Base-by-base conservation (phyloP, 495 filamentous ascomycete species). In the Achaetomiella virescens region DNA sequence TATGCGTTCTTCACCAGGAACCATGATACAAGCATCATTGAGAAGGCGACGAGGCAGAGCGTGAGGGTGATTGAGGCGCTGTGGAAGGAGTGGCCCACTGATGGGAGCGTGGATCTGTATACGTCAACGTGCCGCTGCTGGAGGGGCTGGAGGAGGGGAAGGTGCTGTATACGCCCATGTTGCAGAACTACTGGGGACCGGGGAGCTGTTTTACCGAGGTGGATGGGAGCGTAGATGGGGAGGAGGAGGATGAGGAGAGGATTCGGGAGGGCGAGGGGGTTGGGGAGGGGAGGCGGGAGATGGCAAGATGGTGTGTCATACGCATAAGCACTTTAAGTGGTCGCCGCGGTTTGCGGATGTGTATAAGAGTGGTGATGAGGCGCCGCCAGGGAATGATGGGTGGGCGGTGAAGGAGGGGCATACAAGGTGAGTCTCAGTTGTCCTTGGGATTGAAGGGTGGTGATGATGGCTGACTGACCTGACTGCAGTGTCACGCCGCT, bases 271-370 rank as follows among this genome's bases (percentile, higher is more conserved):
- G 70, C 17, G 83, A 87, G 66, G 76, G 76, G 36, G 64, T 69
- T 17, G 66, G 66, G 24, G 66, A 61, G 52, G 29, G 62, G 72
- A 37, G 54, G 62, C 62, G 35, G 55, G 54, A 54, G 12, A 61
- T 54, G 56, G 53, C 17, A 54, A 42, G 37, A 58, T 61, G 48
- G 65, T 62, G 14, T 64, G 73, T 61, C 71, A 85, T 77, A 75
- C 72, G 54, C 87, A 91, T 68, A 90, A 87, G 68, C 88, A 95
- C 69, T 98, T 97, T 74, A 89, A 89, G 71, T 98, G 93, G 93
- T 81, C 87, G 53, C 93, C 93, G 1, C 83, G 83, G 53, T 93
- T 96, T 69, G 73, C 79, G 18, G 91, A 96, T 74, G 88, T 98
- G 2, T 86, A 88, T 67, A 79, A 83, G 57, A 90, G 86, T 49